These are phyloP conservation scores for Raphidocelis subcapitata DNA, from an alignment of 139 green algal species.

Conservation along the genomic window DNA sequence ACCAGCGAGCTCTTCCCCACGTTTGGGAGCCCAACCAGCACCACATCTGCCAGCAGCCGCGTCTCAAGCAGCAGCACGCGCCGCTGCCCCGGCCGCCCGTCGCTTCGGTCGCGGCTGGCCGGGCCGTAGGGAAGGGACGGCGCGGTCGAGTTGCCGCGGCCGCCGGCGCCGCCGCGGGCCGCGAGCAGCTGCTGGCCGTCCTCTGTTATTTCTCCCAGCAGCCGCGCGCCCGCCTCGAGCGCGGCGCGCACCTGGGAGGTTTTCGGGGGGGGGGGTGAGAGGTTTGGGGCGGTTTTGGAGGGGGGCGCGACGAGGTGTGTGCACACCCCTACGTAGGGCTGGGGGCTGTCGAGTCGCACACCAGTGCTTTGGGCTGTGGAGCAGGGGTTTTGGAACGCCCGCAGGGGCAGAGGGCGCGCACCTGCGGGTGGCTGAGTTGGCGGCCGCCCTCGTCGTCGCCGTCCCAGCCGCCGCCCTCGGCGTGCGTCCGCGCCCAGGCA, in stretches of 20 bases:
- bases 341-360: too few species aligned
- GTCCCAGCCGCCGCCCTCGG: too few species aligned
- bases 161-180: constrained; percentile 39
- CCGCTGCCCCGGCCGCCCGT: constrained; percentile 26
- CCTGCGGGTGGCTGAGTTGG: neutral
- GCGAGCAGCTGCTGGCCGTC: constrained; percentile 26
- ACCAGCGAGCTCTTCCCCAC: constrained; percentile 74
- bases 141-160: constrained; percentile 38
- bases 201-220: constrained; percentile 15
- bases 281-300: too few species aligned
- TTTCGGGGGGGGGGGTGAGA: too few species aligned
- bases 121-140: constrained; percentile 4
- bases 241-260: constrained; percentile 18
- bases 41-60: constrained; percentile 55
- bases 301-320: too few species aligned
- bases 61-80: constrained; percentile 44
- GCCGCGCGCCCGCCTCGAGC: constrained; percentile 21
- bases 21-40: constrained; percentile 66
- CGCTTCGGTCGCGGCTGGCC: constrained; percentile 3
- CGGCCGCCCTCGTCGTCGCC: neutral
- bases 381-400: too few species aligned
- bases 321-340: too few species aligned
- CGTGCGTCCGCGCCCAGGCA: neutral
- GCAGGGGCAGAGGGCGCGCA: too few species aligned
- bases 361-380: too few species aligned